Base-by-base conservation (phyloP, 441 rosid species). In the Eutrema salsugineum region DNA sequence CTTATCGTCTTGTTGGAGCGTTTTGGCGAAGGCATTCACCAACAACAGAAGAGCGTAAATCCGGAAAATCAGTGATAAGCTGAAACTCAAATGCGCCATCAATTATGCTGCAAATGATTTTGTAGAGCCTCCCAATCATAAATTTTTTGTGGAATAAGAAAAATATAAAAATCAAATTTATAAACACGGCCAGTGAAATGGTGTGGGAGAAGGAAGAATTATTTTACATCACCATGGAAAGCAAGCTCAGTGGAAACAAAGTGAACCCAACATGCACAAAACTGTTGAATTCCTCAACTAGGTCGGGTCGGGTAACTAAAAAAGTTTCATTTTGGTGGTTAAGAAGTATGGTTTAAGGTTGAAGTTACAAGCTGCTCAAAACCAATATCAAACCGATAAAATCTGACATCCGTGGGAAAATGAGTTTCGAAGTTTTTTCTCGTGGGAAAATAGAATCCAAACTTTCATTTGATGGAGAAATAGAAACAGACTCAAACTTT, bases 1-100 rank as follows among this genome's bases (percentile, higher is more conserved):
- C 8, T 48, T 65, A 90, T 93, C 81, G 77, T 93, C 97, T 58
- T 95, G 90, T 73, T 87, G 86, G 33, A 90, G 92, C 71, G 95
- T 90, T 76, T 93, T 93, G 72, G 86, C 69, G 73, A 61, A 11
- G 44, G 83, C 55, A 48, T 54, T 50, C 71, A 84, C 73, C 17
- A 85, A 68, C 27, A 85, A 62, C 22, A 56, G 20, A 66, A 79
- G 59, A 36, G 82, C 16, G 77, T 82, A 63, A 76, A 89, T 36
- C 39, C 49, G 46, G 12, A 71, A 51, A 38, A 33, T 62, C 30
- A 70, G 33, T 16, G 60, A 38, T 24, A 28, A 47, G 6, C 38
- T 56, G 47, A 70, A 61, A 35, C 76, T 70, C 60, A 66, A 57
- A 40, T 15, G 70, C 56, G 28, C 56, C 43, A 71, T 80, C 65